Percentiles rank a stretch among this genome's conserved stretches.
phyloP scores from a whole-genome alignment of 2,329 filamentous ascomycete genomes.

The Aphanoascus verrucosus region DNA sequence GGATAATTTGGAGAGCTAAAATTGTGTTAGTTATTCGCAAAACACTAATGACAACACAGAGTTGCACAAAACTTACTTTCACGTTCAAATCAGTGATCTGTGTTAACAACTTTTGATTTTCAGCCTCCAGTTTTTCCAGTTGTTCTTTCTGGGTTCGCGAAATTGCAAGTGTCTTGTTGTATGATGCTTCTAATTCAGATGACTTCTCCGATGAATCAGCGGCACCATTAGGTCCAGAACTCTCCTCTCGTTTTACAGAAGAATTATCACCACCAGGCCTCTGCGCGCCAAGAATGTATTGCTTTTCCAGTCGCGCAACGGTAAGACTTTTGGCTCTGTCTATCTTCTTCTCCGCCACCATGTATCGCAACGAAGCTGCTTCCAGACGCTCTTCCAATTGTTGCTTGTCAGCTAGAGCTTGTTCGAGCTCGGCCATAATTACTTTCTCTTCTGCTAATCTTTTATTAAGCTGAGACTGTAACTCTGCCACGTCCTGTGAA shows the following conservation, averaged over 20 bases:
- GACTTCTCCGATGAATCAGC: conserved; percentile 35
- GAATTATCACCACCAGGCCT: conserved; percentile 36
- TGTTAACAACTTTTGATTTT: conserved; percentile 63
- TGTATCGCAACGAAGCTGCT: conserved; percentile 76
- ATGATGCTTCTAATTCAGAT: conserved; percentile 61
- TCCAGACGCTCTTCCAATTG: conserved; percentile 78
- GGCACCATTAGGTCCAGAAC: conserved; percentile 46
- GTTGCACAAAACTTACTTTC: conserved; percentile 33
- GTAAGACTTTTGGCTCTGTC: conserved; percentile 81
- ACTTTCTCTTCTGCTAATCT: conserved; percentile 75
- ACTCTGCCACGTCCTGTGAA: conserved; percentile 56
- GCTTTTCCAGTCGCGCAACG: conserved; percentile 82
- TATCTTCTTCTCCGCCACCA: conserved; percentile 89
- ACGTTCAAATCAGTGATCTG: conserved; percentile 65
- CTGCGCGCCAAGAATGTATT: conserved; percentile 61
- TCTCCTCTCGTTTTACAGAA: conserved; percentile 41
- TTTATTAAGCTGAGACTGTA: conserved; percentile 65
- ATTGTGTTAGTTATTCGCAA: conserved; percentile 45
- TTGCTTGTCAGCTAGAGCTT: conserved; percentile 66
- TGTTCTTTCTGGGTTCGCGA: conserved; percentile 81
- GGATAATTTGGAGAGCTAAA: conserved; percentile 60
- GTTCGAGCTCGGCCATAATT: conserved; percentile 63
- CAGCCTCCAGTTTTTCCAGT: conserved; percentile 63
- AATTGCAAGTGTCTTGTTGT: conserved; percentile 66
- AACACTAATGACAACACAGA: neutral